Percentiles rank a stretch among this genome's conserved stretches.
These are phyloP conservation scores for Neurospora cerealis DNA, from an alignment of 495 filamentous ascomycete genomes.

Conservation along the genomic window DNA sequence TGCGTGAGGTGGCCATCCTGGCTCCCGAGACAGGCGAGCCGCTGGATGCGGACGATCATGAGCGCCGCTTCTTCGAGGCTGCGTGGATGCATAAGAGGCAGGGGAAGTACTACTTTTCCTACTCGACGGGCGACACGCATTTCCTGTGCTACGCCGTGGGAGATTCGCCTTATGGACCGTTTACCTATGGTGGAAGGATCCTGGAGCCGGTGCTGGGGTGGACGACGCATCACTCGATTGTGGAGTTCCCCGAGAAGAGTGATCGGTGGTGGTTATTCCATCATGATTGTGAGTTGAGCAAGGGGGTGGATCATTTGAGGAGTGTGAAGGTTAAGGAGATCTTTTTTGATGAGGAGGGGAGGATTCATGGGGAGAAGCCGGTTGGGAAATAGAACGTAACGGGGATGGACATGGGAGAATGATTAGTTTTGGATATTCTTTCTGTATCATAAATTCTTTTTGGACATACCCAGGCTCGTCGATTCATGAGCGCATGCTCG, in stretches of 20 bases:
- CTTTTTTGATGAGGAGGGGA: constrained; percentile 54
- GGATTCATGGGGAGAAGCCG: constrained; percentile 37
- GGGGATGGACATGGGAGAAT: background rate
- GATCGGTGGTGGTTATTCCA: constrained; percentile 64
- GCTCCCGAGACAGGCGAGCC: constrained; percentile 47
- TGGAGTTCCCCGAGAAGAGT: constrained; percentile 42
- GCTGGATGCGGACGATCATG: constrained; percentile 54
- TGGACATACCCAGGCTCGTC: background rate
- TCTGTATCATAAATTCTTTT: background rate
- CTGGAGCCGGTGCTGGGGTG: constrained; percentile 66
- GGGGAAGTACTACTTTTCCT: constrained; percentile 62
- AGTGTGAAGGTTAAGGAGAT: constrained; percentile 64
- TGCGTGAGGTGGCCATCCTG: constrained; percentile 45
- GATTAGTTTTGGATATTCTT: background rate
- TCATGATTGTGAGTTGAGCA: constrained; percentile 56
- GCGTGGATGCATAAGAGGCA: constrained; percentile 62
- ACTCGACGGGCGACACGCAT: constrained; percentile 68
- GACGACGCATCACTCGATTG: constrained; percentile 75
- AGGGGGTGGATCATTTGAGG: constrained; percentile 54
- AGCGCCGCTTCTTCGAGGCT: constrained; percentile 68
- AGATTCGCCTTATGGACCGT: constrained; percentile 53
- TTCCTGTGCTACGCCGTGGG: constrained; percentile 57
- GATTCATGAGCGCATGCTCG: background rate
- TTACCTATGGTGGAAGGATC: constrained; percentile 58
- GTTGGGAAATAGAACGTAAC: constrained; percentile 3